phyloP scores from a whole-genome alignment of 2,329 filamentous ascomycete genomes.

The Phoma sp. region DNA sequence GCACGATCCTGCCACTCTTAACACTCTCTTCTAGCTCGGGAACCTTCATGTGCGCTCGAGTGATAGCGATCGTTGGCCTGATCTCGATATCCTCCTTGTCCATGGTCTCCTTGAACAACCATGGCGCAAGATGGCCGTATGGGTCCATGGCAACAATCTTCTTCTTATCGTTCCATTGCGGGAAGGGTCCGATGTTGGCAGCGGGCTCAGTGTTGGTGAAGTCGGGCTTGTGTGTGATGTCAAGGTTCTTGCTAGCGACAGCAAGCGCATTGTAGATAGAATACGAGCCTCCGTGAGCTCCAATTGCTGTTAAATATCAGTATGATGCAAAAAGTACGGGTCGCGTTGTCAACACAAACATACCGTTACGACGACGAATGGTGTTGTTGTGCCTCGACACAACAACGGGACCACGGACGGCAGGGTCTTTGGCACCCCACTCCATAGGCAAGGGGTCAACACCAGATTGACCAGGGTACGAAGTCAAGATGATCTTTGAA shows the following conservation, averaged over 20 bases:
- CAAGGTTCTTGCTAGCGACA: conserved; percentile 87
- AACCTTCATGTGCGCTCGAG: conserved; percentile 94
- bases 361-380: conserved; percentile 81
- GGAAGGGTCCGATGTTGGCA: conserved; percentile 85
- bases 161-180: conserved; percentile 84
- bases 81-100: conserved; percentile 82
- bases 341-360: conserved; percentile 10
- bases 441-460: conserved; percentile 88
- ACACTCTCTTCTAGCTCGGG: conserved; percentile 93
- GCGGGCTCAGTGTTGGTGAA: conserved; percentile 90
- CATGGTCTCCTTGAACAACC: conserved; percentile 81
- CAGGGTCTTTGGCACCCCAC: conserved; percentile 81
- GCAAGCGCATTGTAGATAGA: conserved; percentile 94
- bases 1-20: conserved; percentile 72
- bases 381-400: conserved; percentile 79
- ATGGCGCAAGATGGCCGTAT: conserved; percentile 83
- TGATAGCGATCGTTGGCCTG: conserved; percentile 88
- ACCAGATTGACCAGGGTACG: conserved; percentile 91
- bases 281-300: conserved; percentile 86
- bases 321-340: not conserved
- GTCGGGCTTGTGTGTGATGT: conserved; percentile 78
- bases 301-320: conserved; percentile 59
- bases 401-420: conserved; percentile 82
- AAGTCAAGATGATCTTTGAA: conserved; percentile 73
- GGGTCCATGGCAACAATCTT: conserved; percentile 99